These are phyloP conservation scores for Rostrohypoxylon terebratum DNA, from an alignment of 495 filamentous ascomycete genomes.

Conservation along the genomic window DNA sequence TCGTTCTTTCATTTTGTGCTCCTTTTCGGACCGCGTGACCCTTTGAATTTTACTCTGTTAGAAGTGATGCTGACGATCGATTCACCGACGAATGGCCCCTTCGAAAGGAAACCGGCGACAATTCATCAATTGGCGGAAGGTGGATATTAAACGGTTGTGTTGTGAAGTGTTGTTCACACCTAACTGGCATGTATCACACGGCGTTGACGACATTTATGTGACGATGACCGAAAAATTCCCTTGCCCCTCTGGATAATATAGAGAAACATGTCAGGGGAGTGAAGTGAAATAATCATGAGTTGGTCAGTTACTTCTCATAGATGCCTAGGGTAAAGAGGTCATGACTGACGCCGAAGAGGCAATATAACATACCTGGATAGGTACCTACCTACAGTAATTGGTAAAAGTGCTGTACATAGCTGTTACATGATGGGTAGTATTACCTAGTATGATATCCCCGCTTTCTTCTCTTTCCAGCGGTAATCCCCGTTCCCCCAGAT, in stretches of 20 bases:
- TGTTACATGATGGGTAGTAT: conserved; percentile 21
- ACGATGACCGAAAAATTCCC: conserved; percentile 14
- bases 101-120: conserved; percentile 4
- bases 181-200: conserved; percentile 26
- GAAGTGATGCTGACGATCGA: conserved; percentile 40
- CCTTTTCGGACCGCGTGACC: conserved; percentile 41
- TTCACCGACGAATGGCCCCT: conserved; percentile 26
- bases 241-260: conserved; percentile 9
- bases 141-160: conserved; percentile 23
- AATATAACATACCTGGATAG: conserved; percentile 12
- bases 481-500: conserved; percentile 33
- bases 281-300: background rate
- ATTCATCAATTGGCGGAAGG: conserved; percentile 27
- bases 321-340: background rate
- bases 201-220: conserved; percentile 12
- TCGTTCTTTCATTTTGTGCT: background rate
- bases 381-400: conserved; percentile 23
- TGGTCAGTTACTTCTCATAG: conserved; percentile 7
- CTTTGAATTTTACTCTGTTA: conserved; percentile 26
- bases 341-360: background rate
- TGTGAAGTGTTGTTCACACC: conserved; percentile 28
- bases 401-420: conserved; percentile 34
- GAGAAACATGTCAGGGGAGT: conserved; percentile 17
- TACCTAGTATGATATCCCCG: conserved; percentile 26
- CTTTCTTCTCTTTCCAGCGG: conserved; percentile 27